Evolutionary conservation across 2,329 filamentous ascomycete genomes (phyloP), one percentile per base, ranked within the genome.

Genomic region (Sporothrix globosa): DNA sequence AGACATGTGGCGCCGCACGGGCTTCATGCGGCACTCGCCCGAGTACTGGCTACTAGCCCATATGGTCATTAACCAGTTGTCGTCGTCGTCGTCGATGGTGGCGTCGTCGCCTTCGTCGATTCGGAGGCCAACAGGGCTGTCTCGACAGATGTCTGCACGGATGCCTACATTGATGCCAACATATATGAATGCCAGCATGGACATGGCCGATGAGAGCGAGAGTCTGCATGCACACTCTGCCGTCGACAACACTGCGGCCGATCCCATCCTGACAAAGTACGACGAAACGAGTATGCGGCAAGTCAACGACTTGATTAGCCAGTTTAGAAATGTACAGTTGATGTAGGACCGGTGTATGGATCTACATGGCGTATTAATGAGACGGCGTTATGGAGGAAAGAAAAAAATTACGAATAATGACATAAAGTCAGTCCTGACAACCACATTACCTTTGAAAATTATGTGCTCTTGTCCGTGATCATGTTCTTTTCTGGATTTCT

Each of bases 31-130:
- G 17, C n/a, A 70, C 53, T 52, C 39, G 24, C 69, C 69, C 19
- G 69, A 70, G 46, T 70, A 70, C 27, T 70, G 69, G 69, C 41
- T 70, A 44, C 69, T 70, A n/a, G 69, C 69, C 27, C 66, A 30
- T n/a, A 53, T 70, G 4, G 19, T 68, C 0, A 65, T 70, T 1
- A 53, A 70, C 52, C 53, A 53, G 11, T 34, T 67, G 21, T 48
- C 58, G 13, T 13, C 34, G 7, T 34, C 34, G 3, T 34, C 34
- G 6, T 34, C 34, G 34, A 1, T 34, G 34, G 1, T 6, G 34
- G 5, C 34, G 6, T 34, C 34, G 1, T 34, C 34, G 34, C 1
- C 34, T 9, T 9, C 5, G 34, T 34, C 7, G 34, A 34, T 9
- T 34, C 34, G 34, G 34, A 34, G 9, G 34, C 34, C 34, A 7